Conservation (phyloP, 495 filamentous ascomycete genomes). For the Podospora fimiseda region DNA sequence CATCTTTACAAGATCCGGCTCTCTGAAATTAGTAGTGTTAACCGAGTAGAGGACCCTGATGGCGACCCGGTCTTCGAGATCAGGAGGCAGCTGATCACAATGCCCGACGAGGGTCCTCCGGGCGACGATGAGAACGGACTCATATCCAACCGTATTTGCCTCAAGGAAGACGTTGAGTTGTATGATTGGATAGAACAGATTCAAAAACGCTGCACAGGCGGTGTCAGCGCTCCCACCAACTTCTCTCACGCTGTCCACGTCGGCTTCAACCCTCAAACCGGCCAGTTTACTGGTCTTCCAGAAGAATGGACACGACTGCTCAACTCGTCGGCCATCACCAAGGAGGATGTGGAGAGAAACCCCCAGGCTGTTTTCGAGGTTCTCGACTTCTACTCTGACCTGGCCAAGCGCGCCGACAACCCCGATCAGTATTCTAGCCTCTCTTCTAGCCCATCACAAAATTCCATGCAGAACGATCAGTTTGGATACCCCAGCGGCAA, state of each 20-base stretch:
- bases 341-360: conserved; percentile 95
- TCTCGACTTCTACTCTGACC: conserved; percentile 94
- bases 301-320: conserved; percentile 94
- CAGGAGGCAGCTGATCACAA: conserved; percentile 53
- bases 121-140: conserved; percentile 67
- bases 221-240: conserved; percentile 96
- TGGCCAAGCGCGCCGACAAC: conserved; percentile 79
- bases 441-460: conserved; percentile 55
- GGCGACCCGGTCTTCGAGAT: conserved; percentile 89
- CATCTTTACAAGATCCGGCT: conserved; percentile 72
- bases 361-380: conserved; percentile 98
- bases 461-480: conserved; percentile 57
- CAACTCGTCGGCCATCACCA: conserved; percentile 91
- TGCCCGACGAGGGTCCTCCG: conserved; percentile 24
- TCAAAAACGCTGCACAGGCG: conserved; percentile 90
- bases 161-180: conserved; percentile 90
- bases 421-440: conserved; percentile 69
- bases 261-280: conserved; percentile 88
- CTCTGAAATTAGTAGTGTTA: conserved; percentile 76
- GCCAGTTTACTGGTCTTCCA: conserved; percentile 87
- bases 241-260: conserved; percentile 96
- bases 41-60: conserved; percentile 64
- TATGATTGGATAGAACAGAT: conserved; percentile 99
- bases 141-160: conserved; percentile 76
- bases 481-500: conserved; percentile 56